Base-by-base conservation (phyloP, 345 rosid genomes). In the Acer negundo region DNA sequence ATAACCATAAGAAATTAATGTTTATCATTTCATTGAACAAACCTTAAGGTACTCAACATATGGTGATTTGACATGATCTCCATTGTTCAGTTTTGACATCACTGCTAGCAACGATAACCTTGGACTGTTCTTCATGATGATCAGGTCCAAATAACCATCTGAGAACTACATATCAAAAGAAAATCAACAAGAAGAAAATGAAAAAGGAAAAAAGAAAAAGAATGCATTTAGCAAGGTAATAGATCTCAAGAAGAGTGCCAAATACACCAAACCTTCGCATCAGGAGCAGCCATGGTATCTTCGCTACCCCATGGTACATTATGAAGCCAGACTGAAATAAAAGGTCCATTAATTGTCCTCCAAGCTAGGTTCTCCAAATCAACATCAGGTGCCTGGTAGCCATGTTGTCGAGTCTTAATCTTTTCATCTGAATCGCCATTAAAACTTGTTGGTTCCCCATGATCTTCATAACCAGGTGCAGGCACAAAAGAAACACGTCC, bases 241-340 rank as follows among this genome's bases (percentile, higher is more conserved):
- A 59, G 13, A 63, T 40, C 23, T 38, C 58, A 47, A 61, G 69
- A 42, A 40, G 23, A 66, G 73, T n/a, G 42, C 69, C 62, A 66
- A 70, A 77, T 12, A 72, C 81, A 81, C 90, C 63, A 80, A 58
- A 94, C 99, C 98, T 94, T 87, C 2, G 98, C 99, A 66, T 89
- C 67, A 35, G 99, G 99, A 78, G 99, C 99, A 72, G 99, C 97
- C 90, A 91, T 80, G 73, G 84, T 80, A 77, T 85, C 87, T 84
- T 94, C 95, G 10, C 87, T 76, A 47, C 97, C 98, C 99, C 98
- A 96, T 35, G 98, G 95, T 61, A 94, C 99, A 80, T 96, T 96
- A 75, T 96, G 99, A 82, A 94, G 97, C 99, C 99, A 96, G 75
- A 96, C 80, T 53, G 97, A 89, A 84, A 96, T 77, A 89, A 96